phyloP scores from a whole-genome alignment of 768 basidiomycete species.

The Trametes punicea region DNA sequence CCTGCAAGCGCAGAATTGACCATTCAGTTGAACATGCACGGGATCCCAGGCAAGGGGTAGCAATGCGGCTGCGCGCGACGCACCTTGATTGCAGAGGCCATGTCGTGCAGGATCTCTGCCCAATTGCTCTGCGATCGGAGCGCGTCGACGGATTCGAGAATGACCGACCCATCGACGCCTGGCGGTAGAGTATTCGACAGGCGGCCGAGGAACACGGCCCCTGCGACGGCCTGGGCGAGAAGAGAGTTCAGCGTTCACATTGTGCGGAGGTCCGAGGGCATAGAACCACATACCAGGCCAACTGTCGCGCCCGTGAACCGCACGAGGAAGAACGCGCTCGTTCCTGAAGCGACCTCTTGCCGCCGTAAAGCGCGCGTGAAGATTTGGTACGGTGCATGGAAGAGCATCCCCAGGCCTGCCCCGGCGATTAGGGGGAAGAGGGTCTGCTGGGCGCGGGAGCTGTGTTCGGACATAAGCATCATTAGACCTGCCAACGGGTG shows the following conservation, averaged over 20 bases:
- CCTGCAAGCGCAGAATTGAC: slow-evolving; percentile 36
- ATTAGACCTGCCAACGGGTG: slow-evolving; percentile 53
- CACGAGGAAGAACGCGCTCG: slow-evolving; percentile 84
- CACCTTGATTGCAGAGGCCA: slow-evolving; percentile 66
- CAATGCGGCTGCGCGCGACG: slow-evolving; percentile 4
- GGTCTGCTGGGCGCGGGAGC: slow-evolving; percentile 43
- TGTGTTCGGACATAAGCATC: slow-evolving; percentile 53
- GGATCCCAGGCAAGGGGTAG: background rate
- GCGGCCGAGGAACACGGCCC: slow-evolving; percentile 64
- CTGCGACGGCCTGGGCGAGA: slow-evolving; percentile 60
- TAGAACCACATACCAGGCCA: slow-evolving; percentile 56
- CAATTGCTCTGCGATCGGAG: slow-evolving; percentile 47
- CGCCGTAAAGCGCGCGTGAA: slow-evolving; percentile 65
- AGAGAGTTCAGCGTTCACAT: background rate
- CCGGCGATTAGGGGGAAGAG: slow-evolving; percentile 71
- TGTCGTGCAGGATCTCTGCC: slow-evolving; percentile 44
- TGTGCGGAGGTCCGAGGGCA: slow-evolving; percentile 1
- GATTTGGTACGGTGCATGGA: slow-evolving; percentile 82
- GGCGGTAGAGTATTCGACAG: slow-evolving; percentile 48
- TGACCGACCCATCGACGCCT: slow-evolving; percentile 40
- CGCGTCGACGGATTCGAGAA: slow-evolving; percentile 48
- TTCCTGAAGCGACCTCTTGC: slow-evolving; percentile 70
- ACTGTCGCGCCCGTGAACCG: slow-evolving; percentile 84
- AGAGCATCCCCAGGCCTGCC: slow-evolving; percentile 76
- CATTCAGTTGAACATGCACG: slow-evolving; percentile 1